Evolutionary conservation across 768 basidiomycete species (phyloP).

Genomic region (Agrocybe chaxingu): DNA sequence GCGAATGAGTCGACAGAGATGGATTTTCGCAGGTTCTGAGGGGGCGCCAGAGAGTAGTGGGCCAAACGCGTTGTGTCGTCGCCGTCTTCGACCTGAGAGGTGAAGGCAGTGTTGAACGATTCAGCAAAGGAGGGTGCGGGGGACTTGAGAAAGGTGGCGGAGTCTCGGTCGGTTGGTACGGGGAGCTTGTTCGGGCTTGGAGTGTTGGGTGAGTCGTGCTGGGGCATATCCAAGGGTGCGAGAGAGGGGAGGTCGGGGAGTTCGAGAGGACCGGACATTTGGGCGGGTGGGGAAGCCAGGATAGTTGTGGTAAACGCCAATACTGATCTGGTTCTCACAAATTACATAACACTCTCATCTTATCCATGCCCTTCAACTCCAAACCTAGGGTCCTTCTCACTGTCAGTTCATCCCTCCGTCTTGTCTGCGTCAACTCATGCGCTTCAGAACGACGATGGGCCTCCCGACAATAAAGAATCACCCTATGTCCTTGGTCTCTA

Average conservation of each 20-base stretch:
- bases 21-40: slow-evolving; percentile 61
- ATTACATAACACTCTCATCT: background rate
- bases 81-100: slow-evolving; percentile 30
- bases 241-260: slow-evolving; percentile 18
- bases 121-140: slow-evolving; percentile 35
- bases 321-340: background rate
- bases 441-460: slow-evolving; percentile 79
- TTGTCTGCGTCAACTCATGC: background rate
- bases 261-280: slow-evolving; percentile 18
- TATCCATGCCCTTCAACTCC: background rate
- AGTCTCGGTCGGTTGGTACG: slow-evolving; percentile 7
- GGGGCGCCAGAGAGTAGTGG: slow-evolving; percentile 26
- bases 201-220: slow-evolving; percentile 1
- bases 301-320: slow-evolving; percentile 1
- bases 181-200: slow-evolving; percentile 8
- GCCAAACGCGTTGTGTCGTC: slow-evolving; percentile 19
- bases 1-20: slow-evolving; percentile 78
- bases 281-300: slow-evolving; percentile 1
- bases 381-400: slow-evolving; percentile 38
- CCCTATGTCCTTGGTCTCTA: slow-evolving; percentile 77
- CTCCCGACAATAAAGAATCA: slow-evolving; percentile 61
- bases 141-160: slow-evolving; percentile 21
- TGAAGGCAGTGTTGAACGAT: slow-evolving; percentile 40
- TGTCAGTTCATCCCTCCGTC: slow-evolving; percentile 18
- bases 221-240: slow-evolving; percentile 22